These are phyloP conservation scores for Peniophora sp. DNA, from an alignment of 1,284 basidiomycete species.

Conservation along the genomic window DNA sequence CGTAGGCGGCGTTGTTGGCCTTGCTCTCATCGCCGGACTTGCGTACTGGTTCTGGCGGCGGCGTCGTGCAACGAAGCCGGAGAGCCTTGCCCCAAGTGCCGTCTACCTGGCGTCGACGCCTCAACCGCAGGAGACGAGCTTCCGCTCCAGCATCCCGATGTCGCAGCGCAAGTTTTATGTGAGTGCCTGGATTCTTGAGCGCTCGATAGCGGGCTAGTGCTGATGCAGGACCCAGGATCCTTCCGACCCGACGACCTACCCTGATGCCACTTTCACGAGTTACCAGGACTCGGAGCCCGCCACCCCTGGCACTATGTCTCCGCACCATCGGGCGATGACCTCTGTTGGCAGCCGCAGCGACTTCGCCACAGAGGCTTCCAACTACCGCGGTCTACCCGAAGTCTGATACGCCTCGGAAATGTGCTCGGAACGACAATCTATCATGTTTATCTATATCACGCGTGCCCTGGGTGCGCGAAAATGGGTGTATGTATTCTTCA, in stretches of 20 bases:
- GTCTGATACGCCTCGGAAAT: background rate
- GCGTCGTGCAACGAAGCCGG: background rate
- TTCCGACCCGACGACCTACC: background rate
- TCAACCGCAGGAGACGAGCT: no score
- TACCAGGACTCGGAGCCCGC: background rate
- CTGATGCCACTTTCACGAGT: background rate
- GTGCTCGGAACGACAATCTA: no score
- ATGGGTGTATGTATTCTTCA: no score
- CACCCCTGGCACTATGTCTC: background rate
- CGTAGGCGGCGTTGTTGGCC: background rate
- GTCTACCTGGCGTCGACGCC: no score
- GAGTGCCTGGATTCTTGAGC: no score
- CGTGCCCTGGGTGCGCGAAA: no score
- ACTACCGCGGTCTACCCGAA: background rate
- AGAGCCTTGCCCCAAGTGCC: background rate
- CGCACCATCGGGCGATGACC: background rate
- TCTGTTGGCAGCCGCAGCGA: background rate
- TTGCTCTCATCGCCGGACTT: background rate
- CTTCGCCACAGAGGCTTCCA: background rate
- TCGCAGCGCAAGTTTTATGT: no score
- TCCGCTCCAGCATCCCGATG: no score
- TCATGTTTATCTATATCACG: no score
- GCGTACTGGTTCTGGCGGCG: background rate
- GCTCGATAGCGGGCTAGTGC: no score
- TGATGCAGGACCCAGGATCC: background rate